Conservation (phyloP, 257 asterid genomes). For the Rehmannia glutinosa region DNA sequence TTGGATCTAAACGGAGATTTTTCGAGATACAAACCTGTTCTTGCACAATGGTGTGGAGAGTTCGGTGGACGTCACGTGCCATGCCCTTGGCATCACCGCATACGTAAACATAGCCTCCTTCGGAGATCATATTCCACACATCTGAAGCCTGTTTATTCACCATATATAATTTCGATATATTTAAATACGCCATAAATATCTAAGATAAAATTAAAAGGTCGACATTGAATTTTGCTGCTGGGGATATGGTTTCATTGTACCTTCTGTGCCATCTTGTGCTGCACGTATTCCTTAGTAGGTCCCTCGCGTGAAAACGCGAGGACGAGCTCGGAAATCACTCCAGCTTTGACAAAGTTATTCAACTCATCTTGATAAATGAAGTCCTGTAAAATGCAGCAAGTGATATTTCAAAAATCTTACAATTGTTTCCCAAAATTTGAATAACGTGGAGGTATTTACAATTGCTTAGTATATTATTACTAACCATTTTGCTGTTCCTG, state of each 20-base stretch:
- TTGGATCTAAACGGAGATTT: too few relatives aligned
- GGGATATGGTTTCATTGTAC: slow-evolving; percentile 25
- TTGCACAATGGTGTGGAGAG: slow-evolving; percentile 82
- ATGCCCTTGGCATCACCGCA: slow-evolving; percentile 99
- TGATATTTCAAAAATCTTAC: slow-evolving; percentile 15
- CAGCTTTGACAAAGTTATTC: slow-evolving; percentile 54
- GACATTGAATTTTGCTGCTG: neutral
- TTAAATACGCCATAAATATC: neutral
- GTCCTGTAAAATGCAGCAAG: slow-evolving; percentile 71
- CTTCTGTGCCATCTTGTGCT: slow-evolving; percentile 89
- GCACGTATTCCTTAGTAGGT: slow-evolving; percentile 83
- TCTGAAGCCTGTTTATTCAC: slow-evolving; percentile 62
- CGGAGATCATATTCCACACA: slow-evolving; percentile 79
- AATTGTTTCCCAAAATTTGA: slow-evolving; percentile 2
- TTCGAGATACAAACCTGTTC: slow-evolving; percentile 63
- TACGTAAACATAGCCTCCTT: slow-evolving; percentile 81
- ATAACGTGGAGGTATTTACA: neutral
- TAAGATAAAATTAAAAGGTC: slow-evolving; percentile 39
- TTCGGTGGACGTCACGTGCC: slow-evolving; percentile 99
- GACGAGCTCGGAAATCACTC: slow-evolving; percentile 85
- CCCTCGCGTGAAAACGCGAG: slow-evolving; percentile 97
- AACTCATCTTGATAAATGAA: slow-evolving; percentile 83
- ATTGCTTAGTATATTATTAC: slow-evolving; percentile 16
- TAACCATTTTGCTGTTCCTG: slow-evolving; percentile 84
- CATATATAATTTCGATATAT: slow-evolving; percentile 4